Evolutionary conservation across 495 filamentous ascomycete genomes (phyloP), one percentile per base, ranked within the genome.

Genomic region (Extremus antarcticus): DNA sequence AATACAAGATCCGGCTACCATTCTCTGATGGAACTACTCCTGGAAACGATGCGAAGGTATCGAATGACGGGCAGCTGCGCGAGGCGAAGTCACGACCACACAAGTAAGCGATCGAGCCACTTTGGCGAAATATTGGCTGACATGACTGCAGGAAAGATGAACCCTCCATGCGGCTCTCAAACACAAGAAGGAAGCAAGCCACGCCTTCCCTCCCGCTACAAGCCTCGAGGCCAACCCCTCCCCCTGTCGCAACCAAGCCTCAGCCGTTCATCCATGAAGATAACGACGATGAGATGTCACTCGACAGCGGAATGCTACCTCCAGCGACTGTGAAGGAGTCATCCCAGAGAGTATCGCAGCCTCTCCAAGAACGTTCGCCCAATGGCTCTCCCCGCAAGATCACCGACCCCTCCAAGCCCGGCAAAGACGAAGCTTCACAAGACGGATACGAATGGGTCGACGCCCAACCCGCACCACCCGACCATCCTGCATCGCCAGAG

Each of bases 241-340:
- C 29, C 29, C 4, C 53, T 15, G 10, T 16, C 3, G 11, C 23
- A 16, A 11, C 3, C 2, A 47, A 19, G 48, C 24, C 50, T 3
- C 9, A 25, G 23, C 55, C 59, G 15, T 58, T 62, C 40, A 29
- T 55, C 10, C 50, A 56, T 21, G 59, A 62, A 47, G 59, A 61
- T 23, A 55, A 62, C 38, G 35, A 41, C 3, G 54, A 58, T 54
- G 39, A 20, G 4, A 21, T 40, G 25, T 21, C n/a, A 20, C 9
- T 40, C 13, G 17, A 52, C 3, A 25, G n/a, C 39, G 38, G 25
- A 15, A 19, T 15, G 7, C 8, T 15, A 16, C 21, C 24, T 22
- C 10, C 19, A 20, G 45, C n/a, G 22, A 24, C 15, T 32, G 11
- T 29, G 24, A 41, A 48, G n/a, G 29, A 23, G 2, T 21, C 38